Percentiles rank a stretch among this genome's conserved stretches.
Conservation (phyloP, 306 rosid species). For the Senna tora region DNA sequence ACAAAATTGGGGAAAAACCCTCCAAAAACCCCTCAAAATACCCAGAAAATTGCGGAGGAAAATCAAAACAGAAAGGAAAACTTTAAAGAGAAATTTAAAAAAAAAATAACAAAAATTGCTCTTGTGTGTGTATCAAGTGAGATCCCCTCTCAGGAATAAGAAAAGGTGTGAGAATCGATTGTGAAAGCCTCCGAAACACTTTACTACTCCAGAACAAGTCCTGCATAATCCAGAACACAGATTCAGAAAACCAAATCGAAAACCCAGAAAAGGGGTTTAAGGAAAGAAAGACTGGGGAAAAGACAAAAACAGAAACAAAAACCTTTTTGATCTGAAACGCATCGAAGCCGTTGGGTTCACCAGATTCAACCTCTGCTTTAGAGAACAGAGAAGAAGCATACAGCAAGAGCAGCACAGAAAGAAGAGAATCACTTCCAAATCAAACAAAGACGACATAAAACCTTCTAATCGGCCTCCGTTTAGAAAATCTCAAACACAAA, state of each 20-base stretch:
- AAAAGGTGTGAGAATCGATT: constrained; percentile 55
- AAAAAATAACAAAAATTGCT: background rate
- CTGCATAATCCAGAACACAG: constrained; percentile 44
- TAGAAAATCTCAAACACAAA: background rate
- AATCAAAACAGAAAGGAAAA: background rate
- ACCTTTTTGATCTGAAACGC: constrained; percentile 78
- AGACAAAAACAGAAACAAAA: background rate
- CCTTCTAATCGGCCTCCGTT: constrained; percentile 35
- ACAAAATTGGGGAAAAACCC: constrained; percentile 20
- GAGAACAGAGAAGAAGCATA: constrained; percentile 53
- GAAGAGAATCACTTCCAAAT: constrained; percentile 46
- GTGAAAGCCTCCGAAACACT: constrained; percentile 56
- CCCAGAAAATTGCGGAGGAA: constrained; percentile 20
- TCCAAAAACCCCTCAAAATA: constrained; percentile 48
- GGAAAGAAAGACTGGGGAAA: background rate
- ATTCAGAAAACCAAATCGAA: background rate
- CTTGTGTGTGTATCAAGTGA: constrained; percentile 51
- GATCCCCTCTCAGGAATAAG: constrained; percentile 69
- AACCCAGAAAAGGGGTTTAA: background rate
- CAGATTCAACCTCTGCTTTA: constrained; percentile 45
- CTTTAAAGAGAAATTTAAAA: background rate
- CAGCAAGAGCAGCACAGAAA: constrained; percentile 34
- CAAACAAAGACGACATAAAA: constrained; percentile 80
- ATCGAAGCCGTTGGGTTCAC: constrained; percentile 59
- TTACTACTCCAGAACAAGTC: constrained; percentile 67